phyloP scores from a whole-genome alignment of 169 alveolate genomes.

The Cryptosporidium viatorum region DNA sequence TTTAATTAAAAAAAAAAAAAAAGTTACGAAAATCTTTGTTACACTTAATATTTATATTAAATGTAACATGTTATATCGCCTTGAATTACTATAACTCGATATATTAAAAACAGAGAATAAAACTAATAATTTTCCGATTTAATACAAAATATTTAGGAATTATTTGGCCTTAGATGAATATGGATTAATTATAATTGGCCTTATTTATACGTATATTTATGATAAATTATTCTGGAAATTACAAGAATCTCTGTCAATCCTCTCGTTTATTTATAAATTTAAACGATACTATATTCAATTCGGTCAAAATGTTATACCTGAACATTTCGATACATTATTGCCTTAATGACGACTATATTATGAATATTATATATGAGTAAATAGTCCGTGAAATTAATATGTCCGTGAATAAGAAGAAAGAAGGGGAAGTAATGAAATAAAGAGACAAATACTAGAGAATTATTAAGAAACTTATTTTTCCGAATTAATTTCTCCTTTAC shows the following conservation, averaged over 20 bases:
- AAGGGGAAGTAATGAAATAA: no score
- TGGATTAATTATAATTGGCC: background rate
- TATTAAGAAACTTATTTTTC: no score
- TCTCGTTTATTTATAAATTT: no score
- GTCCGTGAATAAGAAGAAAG: background rate
- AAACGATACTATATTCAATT: no score
- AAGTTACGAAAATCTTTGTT: no score
- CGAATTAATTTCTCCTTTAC: background rate
- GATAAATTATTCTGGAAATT: background rate
- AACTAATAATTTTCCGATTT: no score
- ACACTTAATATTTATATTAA: no score
- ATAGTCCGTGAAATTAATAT: background rate
- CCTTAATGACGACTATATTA: background rate
- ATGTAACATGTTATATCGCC: background rate
- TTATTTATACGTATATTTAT: no score
- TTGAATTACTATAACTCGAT: background rate
- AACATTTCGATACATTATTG: background rate
- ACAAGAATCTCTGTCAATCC: background rate
- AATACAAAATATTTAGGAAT: background rate
- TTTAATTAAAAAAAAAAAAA: no score
- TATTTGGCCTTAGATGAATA: background rate
- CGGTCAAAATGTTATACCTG: background rate
- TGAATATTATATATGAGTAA: no score
- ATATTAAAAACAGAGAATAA: no score
- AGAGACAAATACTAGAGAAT: background rate